phyloP scores from a whole-genome alignment of 2,329 filamentous ascomycete species.

The Tolypocladium ovalisporum region DNA sequence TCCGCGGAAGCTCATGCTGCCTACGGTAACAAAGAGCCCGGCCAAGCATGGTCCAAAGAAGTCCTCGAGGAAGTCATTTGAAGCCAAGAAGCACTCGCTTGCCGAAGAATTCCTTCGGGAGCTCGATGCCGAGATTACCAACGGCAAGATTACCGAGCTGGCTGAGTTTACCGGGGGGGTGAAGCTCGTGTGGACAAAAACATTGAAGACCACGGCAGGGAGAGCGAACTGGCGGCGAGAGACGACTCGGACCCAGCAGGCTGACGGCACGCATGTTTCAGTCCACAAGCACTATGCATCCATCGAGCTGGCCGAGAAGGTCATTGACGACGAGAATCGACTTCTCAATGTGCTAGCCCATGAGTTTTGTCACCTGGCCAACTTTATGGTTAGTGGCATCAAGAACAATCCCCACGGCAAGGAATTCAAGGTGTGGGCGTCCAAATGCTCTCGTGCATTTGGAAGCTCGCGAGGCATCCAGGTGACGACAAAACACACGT shows the following conservation, averaged over 20 bases:
- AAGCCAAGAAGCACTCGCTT: conserved; percentile 47
- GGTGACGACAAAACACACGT: conserved; percentile 84
- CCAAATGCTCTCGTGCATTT: conserved; percentile 45
- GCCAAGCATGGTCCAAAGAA: conserved; percentile 18
- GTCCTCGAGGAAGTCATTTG: conserved; percentile 48
- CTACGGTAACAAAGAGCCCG: conserved; percentile 8
- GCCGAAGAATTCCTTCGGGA: conserved; percentile 55
- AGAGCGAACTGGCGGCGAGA: conserved; percentile 62
- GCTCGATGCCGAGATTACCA: conserved; percentile 55
- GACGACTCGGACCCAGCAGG: conserved; percentile 27
- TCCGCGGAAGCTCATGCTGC: conserved; percentile 30
- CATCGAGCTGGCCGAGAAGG: conserved; percentile 83
- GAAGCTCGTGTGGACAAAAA: conserved; percentile 62
- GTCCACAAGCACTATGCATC: conserved; percentile 50
- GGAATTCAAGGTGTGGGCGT: conserved; percentile 70
- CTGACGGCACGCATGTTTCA: conserved; percentile 13
- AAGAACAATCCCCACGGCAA: conserved; percentile 70
- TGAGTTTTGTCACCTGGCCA: conserved; percentile 90
- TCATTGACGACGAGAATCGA: conserved; percentile 67
- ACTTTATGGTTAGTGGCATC: conserved; percentile 74
- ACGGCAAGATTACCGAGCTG: conserved; percentile 46
- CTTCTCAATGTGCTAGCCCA: conserved; percentile 89
- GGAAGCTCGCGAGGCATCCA: conserved; percentile 47
- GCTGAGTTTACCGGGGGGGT: conserved; percentile 58
- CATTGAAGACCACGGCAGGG: conserved; percentile 70